These are phyloP conservation scores for Elaphomyces granulatus DNA, from an alignment of 495 filamentous ascomycete species.

Conservation along the genomic window DNA sequence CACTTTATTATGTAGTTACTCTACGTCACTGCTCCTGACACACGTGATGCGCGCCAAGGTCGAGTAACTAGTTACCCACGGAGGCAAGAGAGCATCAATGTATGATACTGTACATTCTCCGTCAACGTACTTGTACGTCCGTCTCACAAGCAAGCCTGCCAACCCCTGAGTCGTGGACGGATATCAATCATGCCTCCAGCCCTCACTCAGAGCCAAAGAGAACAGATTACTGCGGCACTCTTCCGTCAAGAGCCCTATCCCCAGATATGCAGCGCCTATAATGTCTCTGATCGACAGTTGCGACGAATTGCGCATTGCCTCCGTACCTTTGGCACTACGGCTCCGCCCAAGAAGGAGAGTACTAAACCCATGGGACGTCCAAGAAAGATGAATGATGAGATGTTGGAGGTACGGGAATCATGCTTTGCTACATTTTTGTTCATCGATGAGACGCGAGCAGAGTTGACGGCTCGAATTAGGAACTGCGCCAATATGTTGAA, in stretches of 20 bases:
- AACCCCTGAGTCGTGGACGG: no score
- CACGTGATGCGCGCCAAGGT: no score
- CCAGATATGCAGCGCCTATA: not conserved
- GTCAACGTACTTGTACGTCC: no score
- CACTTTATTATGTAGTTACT: no score
- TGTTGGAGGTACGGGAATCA: conserved; percentile 2
- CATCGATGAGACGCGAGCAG: not conserved
- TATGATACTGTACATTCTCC: no score
- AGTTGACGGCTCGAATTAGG: not conserved
- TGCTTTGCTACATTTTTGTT: not conserved
- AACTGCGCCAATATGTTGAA: conserved; percentile 3
- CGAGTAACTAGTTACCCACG: no score
- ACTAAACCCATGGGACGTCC: conserved; percentile 1
- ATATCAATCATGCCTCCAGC: not conserved
- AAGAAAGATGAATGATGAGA: not conserved
- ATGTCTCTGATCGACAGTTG: not conserved
- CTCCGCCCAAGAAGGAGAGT: not conserved
- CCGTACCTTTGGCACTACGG: conserved; percentile 1
- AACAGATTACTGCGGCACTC: conserved; percentile 4
- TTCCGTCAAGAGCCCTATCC: conserved; percentile 2
- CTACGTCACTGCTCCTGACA: no score
- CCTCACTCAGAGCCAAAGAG: not conserved
- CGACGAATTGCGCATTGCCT: conserved; percentile 1
- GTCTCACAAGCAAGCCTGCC: no score
- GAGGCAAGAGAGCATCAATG: no score